These are phyloP conservation scores for Epichloe uncinata DNA, from an alignment of 2,329 filamentous ascomycete species.

Conservation along the genomic window DNA sequence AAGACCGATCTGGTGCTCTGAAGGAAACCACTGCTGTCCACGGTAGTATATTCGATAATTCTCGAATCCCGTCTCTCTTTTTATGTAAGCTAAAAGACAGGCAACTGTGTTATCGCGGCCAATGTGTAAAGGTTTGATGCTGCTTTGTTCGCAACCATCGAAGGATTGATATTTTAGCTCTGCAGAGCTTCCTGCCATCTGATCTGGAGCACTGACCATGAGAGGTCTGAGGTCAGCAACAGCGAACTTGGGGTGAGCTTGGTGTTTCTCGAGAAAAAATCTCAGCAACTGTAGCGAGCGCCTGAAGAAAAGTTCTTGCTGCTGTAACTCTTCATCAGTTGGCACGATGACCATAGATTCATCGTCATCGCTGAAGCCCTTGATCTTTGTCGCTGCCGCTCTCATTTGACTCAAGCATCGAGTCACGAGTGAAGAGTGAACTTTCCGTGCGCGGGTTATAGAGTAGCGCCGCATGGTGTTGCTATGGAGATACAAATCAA, in stretches of 20 bases:
- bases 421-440: conserved; percentile 58
- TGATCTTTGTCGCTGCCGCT: conserved; percentile 42
- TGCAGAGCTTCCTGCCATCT: conserved; percentile 48
- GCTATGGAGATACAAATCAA: conserved; percentile 54
- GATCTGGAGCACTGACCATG: conserved; percentile 36
- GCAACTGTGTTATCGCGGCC: conserved; percentile 58
- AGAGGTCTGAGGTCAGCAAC: conserved; percentile 42
- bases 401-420: conserved; percentile 61
- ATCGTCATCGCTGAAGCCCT: conserved; percentile 33
- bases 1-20: conserved; percentile 42
- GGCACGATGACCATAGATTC: conserved; percentile 39
- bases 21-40: conserved; percentile 51
- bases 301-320: conserved; percentile 46
- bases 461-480: conserved; percentile 35
- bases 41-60: conserved; percentile 62
- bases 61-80: conserved; percentile 58
- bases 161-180: conserved; percentile 65
- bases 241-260: conserved; percentile 45
- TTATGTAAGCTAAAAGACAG: conserved; percentile 54
- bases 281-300: conserved; percentile 56
- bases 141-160: conserved; percentile 44
- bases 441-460: conserved; percentile 34
- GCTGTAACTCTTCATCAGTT: conserved; percentile 32
- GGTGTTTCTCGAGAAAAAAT: conserved; percentile 54
- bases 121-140: conserved; percentile 49